A percentile compares a stretch with the other conserved stretches of the same genome.
These are phyloP conservation scores for Candida rishiriensis DNA, from an alignment of 805 yeast species.

Conservation along the genomic window DNA sequence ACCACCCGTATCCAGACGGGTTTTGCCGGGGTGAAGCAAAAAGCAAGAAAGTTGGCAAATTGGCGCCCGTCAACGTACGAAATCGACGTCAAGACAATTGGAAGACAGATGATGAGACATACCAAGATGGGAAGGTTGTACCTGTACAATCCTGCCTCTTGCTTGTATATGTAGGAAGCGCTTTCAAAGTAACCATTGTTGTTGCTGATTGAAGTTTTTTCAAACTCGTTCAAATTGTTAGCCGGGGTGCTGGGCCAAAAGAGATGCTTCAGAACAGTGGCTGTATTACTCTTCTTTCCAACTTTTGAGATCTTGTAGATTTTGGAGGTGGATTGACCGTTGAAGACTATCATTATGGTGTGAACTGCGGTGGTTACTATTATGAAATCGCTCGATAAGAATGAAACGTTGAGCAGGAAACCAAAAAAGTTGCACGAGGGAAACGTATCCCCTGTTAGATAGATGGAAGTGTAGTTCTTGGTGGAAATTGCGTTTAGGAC, in stretches of 20 bases:
- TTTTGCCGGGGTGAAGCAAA: slow-evolving; percentile 12
- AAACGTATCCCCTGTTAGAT: slow-evolving; percentile 4
- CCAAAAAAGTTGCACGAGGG: slow-evolving; percentile 18
- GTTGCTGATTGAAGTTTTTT: slow-evolving; percentile 4
- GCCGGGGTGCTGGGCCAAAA: neutral
- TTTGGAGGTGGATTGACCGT: slow-evolving; percentile 5
- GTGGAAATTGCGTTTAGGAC: slow-evolving; percentile 6
- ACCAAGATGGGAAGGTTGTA: slow-evolving; percentile 6
- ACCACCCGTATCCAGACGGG: slow-evolving; percentile 18
- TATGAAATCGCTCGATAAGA: slow-evolving; percentile 14
- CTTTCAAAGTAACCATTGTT: slow-evolving; percentile 15
- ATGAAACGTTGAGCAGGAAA: slow-evolving; percentile 9
- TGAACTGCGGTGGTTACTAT: slow-evolving; percentile 16
- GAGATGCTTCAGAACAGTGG: neutral
- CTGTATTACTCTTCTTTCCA: neutral
- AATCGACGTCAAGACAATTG: slow-evolving; percentile 8
- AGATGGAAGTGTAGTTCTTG: slow-evolving; percentile 3
- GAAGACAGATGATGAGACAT: slow-evolving; percentile 5
- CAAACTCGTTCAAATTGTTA: slow-evolving; percentile 4
- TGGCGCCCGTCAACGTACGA: slow-evolving; percentile 7
- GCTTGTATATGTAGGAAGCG: slow-evolving; percentile 7
- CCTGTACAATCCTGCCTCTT: slow-evolving; percentile 14
- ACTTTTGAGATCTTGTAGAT: slow-evolving; percentile 3
- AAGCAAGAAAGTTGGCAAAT: slow-evolving; percentile 11
- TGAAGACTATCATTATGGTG: slow-evolving; percentile 10